Evolutionary conservation across 2,329 filamentous ascomycete genomes (phyloP).

Genomic region (Thermothelomyces thermophilus): DNA sequence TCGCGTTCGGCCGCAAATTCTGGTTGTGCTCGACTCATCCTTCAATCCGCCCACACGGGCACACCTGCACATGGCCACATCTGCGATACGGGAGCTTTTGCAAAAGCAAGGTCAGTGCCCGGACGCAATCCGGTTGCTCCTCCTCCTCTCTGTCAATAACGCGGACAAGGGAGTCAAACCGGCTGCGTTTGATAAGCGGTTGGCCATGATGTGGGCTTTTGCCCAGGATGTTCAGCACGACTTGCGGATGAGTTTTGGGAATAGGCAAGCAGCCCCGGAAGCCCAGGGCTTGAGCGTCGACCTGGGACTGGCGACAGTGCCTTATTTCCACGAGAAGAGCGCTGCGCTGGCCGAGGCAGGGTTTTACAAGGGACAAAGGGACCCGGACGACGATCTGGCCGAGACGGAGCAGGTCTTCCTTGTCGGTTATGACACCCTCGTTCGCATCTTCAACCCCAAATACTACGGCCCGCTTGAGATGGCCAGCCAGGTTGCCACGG

Average conservation of each 20-base stretch:
- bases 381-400: not conserved
- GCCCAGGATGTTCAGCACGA: conserved; percentile 45
- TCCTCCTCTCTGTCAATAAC: conserved; percentile 58
- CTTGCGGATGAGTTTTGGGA: conserved; percentile 3
- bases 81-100: conserved; percentile 34
- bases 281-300: conserved; percentile 40
- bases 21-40: conserved; percentile 59
- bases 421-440: conserved; percentile 69
- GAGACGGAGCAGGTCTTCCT: conserved; percentile 57
- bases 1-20: conserved; percentile 25
- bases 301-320: conserved; percentile 62
- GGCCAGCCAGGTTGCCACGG: not conserved
- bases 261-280: not conserved
- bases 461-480: conserved; percentile 51
- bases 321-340: conserved; percentile 70
- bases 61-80: conserved; percentile 50
- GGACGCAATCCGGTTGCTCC: conserved; percentile 39
- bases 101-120: conserved; percentile 4
- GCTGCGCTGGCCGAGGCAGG: conserved; percentile 44
- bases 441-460: conserved; percentile 64
- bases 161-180: conserved; percentile 62
- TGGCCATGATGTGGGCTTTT: conserved; percentile 67
- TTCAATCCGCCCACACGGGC: conserved; percentile 63
- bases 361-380: conserved; percentile 33
- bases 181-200: conserved; percentile 58